phyloP scores from a whole-genome alignment of 2,329 filamentous ascomycete species.

The Purpureocillium takamizusanense region DNA sequence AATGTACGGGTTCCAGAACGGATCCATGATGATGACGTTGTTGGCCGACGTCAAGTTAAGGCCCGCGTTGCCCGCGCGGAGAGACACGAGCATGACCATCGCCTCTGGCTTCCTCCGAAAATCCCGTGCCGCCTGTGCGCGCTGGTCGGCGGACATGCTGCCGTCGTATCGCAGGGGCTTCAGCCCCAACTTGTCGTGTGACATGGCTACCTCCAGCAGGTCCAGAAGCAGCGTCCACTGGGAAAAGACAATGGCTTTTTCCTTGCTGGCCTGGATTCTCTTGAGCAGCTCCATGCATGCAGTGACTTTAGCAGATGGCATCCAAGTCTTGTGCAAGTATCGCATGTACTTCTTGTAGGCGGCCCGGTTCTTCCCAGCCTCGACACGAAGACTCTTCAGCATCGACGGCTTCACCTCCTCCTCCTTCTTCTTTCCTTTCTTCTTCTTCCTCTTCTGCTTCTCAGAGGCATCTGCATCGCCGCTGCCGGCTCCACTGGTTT shows the following conservation, averaged over 20 bases:
- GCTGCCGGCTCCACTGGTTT: slow-evolving; percentile 44
- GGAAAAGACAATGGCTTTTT: slow-evolving; percentile 68
- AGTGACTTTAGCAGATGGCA: slow-evolving; percentile 74
- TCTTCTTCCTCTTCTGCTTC: slow-evolving; percentile 20
- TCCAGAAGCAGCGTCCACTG: slow-evolving; percentile 72
- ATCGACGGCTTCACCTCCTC: slow-evolving; percentile 40
- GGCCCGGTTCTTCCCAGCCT: slow-evolving; percentile 52
- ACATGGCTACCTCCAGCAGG: slow-evolving; percentile 62
- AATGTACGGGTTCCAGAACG: slow-evolving; percentile 90
- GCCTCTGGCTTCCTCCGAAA: slow-evolving; percentile 57
- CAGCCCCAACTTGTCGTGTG: slow-evolving; percentile 51
- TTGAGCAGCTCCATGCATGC: slow-evolving; percentile 66
- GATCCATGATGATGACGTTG: slow-evolving; percentile 83
- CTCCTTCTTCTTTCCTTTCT: slow-evolving; percentile 29
- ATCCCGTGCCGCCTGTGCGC: slow-evolving; percentile 58
- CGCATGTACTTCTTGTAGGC: slow-evolving; percentile 62
- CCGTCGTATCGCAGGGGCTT: slow-evolving; percentile 70
- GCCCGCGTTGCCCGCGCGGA: slow-evolving; percentile 74
- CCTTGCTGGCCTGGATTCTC: slow-evolving; percentile 50
- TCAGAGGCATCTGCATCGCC: slow-evolving; percentile 16
- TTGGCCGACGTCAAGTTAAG: slow-evolving; percentile 78
- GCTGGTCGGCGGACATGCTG: slow-evolving; percentile 59
- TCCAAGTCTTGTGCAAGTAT: slow-evolving; percentile 59
- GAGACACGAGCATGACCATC: slow-evolving; percentile 71
- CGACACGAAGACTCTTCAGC: slow-evolving; percentile 57